phyloP scores from a whole-genome alignment of 2,329 filamentous ascomycete genomes.

The Huntiella bhutanensis region DNA sequence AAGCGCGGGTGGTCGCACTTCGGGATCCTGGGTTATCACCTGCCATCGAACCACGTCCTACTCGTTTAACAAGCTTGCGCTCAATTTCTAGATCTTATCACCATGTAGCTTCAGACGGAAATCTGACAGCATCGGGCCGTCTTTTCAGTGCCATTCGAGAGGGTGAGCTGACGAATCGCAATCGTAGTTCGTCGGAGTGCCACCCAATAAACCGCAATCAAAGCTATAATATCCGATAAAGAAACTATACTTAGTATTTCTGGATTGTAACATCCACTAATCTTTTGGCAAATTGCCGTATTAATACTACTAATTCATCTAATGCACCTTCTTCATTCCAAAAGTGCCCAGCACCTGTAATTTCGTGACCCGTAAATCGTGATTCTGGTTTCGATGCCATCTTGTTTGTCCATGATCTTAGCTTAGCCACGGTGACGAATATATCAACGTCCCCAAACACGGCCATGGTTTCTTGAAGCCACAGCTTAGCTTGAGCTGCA shows the following conservation, averaged over 20 bases:
- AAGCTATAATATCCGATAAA: no score
- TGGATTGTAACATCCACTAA: background rate
- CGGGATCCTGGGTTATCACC: background rate
- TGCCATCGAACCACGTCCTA: background rate
- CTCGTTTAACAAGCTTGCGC: background rate
- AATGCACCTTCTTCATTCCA: conserved; percentile 37
- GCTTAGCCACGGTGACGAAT: conserved; percentile 48
- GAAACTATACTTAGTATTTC: no score
- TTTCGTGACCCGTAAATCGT: conserved; percentile 27
- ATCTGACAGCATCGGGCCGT: background rate
- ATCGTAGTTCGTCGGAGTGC: background rate
- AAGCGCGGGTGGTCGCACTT: conserved; percentile 38
- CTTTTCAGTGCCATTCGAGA: no score
- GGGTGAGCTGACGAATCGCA: no score
- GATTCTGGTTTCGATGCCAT: conserved; percentile 27
- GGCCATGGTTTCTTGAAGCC: conserved; percentile 41
- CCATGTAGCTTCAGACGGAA: background rate
- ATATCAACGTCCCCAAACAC: conserved; percentile 59
- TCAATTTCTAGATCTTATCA: background rate
- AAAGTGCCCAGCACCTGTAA: conserved; percentile 40
- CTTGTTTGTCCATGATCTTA: conserved; percentile 45
- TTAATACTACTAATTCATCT: conserved; percentile 18
- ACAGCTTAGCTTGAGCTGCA: conserved; percentile 33
- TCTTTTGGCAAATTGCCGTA: conserved; percentile 14
- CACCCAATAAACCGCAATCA: background rate